A percentile compares a stretch with the other conserved stretches of the same genome.
Conservation (phyloP, 2,329 filamentous ascomycete genomes). For the Dactylellina haptotyla region DNA sequence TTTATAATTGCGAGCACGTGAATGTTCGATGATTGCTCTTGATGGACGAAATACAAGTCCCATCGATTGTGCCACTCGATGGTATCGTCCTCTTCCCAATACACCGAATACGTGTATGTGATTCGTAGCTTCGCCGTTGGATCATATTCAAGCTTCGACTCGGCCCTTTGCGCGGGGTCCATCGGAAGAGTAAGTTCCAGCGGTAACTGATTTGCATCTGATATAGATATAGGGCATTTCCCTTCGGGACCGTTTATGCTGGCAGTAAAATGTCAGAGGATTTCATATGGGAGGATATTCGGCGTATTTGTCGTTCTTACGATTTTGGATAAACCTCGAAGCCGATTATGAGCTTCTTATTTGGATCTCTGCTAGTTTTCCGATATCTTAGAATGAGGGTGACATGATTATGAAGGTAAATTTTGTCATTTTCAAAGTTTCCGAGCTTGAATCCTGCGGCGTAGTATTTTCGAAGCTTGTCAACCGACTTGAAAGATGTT, state of each 20-base stretch:
- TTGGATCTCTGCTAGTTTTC: constrained; percentile 72
- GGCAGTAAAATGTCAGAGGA: neutral
- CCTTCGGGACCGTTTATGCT: constrained; percentile 72
- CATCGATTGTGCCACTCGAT: constrained; percentile 86
- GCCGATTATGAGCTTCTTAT: constrained; percentile 82
- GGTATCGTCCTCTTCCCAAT: constrained; percentile 82
- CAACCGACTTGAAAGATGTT: constrained; percentile 86
- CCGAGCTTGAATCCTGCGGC: constrained; percentile 89
- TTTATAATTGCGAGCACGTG: constrained; percentile 92
- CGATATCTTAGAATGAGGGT: constrained; percentile 84
- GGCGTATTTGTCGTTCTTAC: constrained; percentile 6
- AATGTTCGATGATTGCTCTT: constrained; percentile 81
- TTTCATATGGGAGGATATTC: neutral
- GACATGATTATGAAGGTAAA: constrained; percentile 86
- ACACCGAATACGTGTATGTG: constrained; percentile 88
- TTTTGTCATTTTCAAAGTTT: constrained; percentile 71
- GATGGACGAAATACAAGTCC: constrained; percentile 90
- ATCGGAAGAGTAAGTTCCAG: constrained; percentile 76
- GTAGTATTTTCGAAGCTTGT: constrained; percentile 87
- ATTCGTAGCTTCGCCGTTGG: constrained; percentile 74
- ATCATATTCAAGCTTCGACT: constrained; percentile 60
- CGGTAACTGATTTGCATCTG: constrained; percentile 46
- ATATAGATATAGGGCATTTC: constrained; percentile 67
- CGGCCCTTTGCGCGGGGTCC: constrained; percentile 67
- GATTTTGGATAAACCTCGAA: constrained; percentile 88